Percentiles rank a stretch among this genome's conserved stretches.
These are phyloP conservation scores for Diaporthe vaccinii DNA, from an alignment of 2,329 filamentous ascomycete species.

Conservation along the genomic window DNA sequence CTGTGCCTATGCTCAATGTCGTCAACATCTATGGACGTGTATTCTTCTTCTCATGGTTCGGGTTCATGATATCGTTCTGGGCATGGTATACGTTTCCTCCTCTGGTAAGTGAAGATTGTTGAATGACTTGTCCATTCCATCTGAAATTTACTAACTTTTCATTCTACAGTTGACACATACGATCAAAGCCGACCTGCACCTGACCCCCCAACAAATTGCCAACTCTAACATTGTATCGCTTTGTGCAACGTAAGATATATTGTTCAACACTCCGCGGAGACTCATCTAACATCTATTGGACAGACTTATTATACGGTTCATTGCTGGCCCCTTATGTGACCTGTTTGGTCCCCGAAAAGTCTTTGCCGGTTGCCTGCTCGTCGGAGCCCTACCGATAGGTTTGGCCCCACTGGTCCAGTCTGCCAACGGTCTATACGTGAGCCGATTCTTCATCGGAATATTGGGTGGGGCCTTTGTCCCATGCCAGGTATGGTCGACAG, in stretches of 20 bases:
- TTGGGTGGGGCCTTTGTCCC: slow-evolving; percentile 85
- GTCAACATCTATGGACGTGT: slow-evolving; percentile 86
- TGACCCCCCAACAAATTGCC: slow-evolving; percentile 78
- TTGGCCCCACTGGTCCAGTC: slow-evolving; percentile 83
- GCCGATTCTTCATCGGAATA: slow-evolving; percentile 86
- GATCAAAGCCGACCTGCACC: slow-evolving; percentile 82
- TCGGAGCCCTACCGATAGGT: slow-evolving; percentile 84
- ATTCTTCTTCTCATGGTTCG: slow-evolving; percentile 91
- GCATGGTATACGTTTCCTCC: slow-evolving; percentile 95
- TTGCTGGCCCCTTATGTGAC: slow-evolving; percentile 89
- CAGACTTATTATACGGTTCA: slow-evolving; percentile 79
- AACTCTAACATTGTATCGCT: slow-evolving; percentile 94
- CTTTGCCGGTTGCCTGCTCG: slow-evolving; percentile 82
- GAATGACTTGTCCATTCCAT: neutral
- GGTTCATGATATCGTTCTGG: slow-evolving; percentile 90
- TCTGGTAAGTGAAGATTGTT: slow-evolving; percentile 66
- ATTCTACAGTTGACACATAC: slow-evolving; percentile 73
- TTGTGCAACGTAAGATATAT: slow-evolving; percentile 69
- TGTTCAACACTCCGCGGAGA: neutral
- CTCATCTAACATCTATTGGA: neutral
- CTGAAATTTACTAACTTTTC: slow-evolving; percentile 8
- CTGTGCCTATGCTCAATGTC: slow-evolving; percentile 83
- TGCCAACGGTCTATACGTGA: slow-evolving; percentile 75
- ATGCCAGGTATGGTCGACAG: slow-evolving; percentile 93
- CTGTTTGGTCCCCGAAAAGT: slow-evolving; percentile 84